Evolutionary conservation across 2,329 filamentous ascomycete genomes (phyloP).

Genomic region (Rutstroemia sp.): DNA sequence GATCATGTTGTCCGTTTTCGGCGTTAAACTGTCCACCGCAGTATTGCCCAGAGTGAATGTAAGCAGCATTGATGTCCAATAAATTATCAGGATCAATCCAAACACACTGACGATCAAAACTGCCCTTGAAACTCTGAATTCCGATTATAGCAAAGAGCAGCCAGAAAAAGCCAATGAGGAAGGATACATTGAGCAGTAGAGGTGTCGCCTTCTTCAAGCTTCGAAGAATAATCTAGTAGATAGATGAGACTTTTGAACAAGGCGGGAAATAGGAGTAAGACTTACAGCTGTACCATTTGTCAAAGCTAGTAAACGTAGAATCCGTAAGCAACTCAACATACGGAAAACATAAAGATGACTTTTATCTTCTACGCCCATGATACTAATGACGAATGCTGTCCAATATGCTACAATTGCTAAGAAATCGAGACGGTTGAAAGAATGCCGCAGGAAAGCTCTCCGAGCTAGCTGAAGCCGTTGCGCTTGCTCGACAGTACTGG

Average conservation of each 20-base stretch:
- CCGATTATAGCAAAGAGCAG: conserved; percentile 93
- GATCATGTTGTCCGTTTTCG: conserved; percentile 45
- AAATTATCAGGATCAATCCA: conserved; percentile 62
- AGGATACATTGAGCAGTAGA: conserved; percentile 83
- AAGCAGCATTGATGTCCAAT: conserved; percentile 43
- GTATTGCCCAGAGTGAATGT: conserved; percentile 61
- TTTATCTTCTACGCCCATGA: conserved; percentile 59
- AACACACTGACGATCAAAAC: conserved; percentile 67
- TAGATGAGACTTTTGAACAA: neutral
- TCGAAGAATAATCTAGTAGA: conserved; percentile 70
- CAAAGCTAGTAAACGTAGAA: conserved; percentile 80
- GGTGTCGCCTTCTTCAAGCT: conserved; percentile 95
- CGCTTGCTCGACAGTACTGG: conserved; percentile 62
- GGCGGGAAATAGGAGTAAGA: conserved; percentile 12
- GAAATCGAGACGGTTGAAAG: conserved; percentile 93
- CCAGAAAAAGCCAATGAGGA: conserved; percentile 96
- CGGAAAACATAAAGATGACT: conserved; percentile 83
- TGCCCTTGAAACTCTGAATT: conserved; percentile 91
- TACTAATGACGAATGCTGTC: conserved; percentile 72
- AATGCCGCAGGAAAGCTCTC: conserved; percentile 86
- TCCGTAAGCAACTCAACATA: conserved; percentile 93
- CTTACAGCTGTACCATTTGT: conserved; percentile 88
- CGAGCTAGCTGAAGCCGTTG: conserved; percentile 81
- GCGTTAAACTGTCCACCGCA: conserved; percentile 77
- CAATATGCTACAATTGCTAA: conserved; percentile 92